Base-by-base conservation (phyloP, 805 yeast genomes). In the Candida xyloterini region DNA sequence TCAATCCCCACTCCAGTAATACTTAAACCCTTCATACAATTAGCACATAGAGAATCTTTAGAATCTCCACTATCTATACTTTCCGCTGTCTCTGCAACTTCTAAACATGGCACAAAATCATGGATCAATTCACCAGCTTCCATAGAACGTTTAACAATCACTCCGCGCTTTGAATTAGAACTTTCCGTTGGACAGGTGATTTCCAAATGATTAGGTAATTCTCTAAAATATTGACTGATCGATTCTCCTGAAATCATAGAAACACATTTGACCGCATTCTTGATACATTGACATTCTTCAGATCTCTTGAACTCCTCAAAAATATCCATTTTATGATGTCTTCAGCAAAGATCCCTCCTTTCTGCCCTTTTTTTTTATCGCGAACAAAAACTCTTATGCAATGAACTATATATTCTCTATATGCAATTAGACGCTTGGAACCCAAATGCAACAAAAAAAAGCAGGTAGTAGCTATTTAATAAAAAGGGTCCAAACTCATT, bases 21-120 rank as follows among this genome's bases (percentile, higher is more conserved):
- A 4, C 28, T 27, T 23, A 46, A 30, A 16, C 33, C 33, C n/a
- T 25, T 35, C 46, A 49, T 40, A 33, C 53, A 49, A 30, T 39
- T 11, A 2, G 47, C 36, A 31, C 55, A 51, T 23, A 38, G 14
- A 10, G 30, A 33, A 29, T 38, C 27, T 29, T 40, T 40, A 35
- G 22, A 34, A 27, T 38, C 48, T 15, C 30, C 38, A 25, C 44
- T 40, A 34, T 41, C 42, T 15, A 18, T 21, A 23, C 30, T 30
- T 21, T 40, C 44, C 7, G 28, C 33, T 5, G 51, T 45, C 27
- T 42, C 45, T 10, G 46, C 47, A 8, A 47, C 51, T 35, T 45
- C 50, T 15, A 46, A 26, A 6, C 13, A 23, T 16, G 49, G 53
- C 10, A 18, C 21, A 23, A 43, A 44, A 10, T 26, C 35, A 18